phyloP scores from a whole-genome alignment of 2,329 filamentous ascomycete species.

The Colletotrichum echinochloae region DNA sequence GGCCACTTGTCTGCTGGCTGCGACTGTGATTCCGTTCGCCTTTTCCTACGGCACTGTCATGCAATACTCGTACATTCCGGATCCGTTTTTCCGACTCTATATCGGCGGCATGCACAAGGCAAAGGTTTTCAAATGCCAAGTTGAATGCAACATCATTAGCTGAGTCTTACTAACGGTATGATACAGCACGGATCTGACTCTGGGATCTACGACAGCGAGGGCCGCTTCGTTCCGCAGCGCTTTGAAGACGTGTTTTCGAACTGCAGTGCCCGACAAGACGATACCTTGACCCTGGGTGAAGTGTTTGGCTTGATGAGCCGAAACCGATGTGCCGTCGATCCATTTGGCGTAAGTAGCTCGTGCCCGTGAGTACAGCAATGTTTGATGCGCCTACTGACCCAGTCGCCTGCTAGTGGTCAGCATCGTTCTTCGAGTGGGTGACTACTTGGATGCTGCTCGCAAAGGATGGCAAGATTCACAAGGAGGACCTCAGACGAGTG shows the following conservation, averaged over 20 bases:
- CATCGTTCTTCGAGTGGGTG: slow-evolving; percentile 50
- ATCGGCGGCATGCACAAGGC: slow-evolving; percentile 52
- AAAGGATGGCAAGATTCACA: slow-evolving; percentile 64
- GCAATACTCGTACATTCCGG: slow-evolving; percentile 49
- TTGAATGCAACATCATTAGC: neutral
- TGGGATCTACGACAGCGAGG: slow-evolving; percentile 58
- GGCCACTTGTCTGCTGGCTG: slow-evolving; percentile 50
- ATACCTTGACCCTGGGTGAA: slow-evolving; percentile 51
- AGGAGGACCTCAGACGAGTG: slow-evolving; percentile 65
- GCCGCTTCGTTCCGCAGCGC: slow-evolving; percentile 57
- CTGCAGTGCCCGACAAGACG: slow-evolving; percentile 51
- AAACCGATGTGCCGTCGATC: slow-evolving; percentile 54
- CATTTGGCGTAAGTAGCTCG: slow-evolving; percentile 52
- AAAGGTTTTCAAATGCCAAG: slow-evolving; percentile 46
- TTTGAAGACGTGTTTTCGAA: slow-evolving; percentile 62
- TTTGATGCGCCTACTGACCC: neutral
- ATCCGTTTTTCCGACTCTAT: slow-evolving; percentile 50
- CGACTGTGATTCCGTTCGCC: slow-evolving; percentile 53
- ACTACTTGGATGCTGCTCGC: slow-evolving; percentile 65
- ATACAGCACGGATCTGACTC: slow-evolving; percentile 58
- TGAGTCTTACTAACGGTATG: neutral
- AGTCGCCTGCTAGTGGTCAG: slow-evolving; percentile 37
- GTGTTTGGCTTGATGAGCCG: slow-evolving; percentile 50
- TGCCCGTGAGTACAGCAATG: neutral
- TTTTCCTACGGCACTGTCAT: slow-evolving; percentile 58